Conservation (phyloP, 805 yeast genomes). For the Kockiozyma suomiensis region DNA sequence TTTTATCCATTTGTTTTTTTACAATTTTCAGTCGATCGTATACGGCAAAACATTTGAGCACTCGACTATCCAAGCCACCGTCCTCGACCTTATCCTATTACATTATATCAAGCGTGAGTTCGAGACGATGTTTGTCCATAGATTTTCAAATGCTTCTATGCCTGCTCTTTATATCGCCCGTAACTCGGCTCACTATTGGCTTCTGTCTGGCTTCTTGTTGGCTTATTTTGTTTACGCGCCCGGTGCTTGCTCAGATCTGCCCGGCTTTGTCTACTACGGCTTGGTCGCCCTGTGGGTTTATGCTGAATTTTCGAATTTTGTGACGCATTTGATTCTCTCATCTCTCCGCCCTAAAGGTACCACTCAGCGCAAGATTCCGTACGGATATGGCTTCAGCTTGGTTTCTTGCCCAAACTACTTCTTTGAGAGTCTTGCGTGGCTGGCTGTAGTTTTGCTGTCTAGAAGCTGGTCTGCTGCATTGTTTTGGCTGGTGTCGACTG, state of each 20-base stretch:
- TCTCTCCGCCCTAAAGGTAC: constrained; percentile 43
- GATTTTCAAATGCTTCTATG: constrained; percentile 89
- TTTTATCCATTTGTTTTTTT: constrained; percentile 72
- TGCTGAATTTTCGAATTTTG: constrained; percentile 72
- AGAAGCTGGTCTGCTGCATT: constrained; percentile 63
- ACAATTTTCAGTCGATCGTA: constrained; percentile 46
- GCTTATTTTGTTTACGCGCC: constrained; percentile 56
- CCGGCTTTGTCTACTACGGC: constrained; percentile 5
- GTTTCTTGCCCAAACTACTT: constrained; percentile 93
- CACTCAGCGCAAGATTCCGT: constrained; percentile 65
- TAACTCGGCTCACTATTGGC: constrained; percentile 90
- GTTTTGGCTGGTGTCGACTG: constrained; percentile 71
- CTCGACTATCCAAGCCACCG: constrained; percentile 55
- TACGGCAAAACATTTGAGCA: constrained; percentile 47
- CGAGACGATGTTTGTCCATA: constrained; percentile 83
- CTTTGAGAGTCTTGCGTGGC: constrained; percentile 81
- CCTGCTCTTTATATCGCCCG: constrained; percentile 84
- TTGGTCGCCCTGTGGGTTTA: constrained; percentile 36
- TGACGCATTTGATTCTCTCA: constrained; percentile 67
- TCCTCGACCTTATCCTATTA: constrained; percentile 57
- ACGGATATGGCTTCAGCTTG: constrained; percentile 77
- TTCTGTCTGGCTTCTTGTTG: constrained; percentile 72
- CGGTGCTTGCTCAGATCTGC: constrained; percentile 10
- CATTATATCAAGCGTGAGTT: constrained; percentile 88
- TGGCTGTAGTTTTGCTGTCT: constrained; percentile 65